phyloP scores from a whole-genome alignment of 2,329 filamentous ascomycete genomes.

The Polychaeton citri region DNA sequence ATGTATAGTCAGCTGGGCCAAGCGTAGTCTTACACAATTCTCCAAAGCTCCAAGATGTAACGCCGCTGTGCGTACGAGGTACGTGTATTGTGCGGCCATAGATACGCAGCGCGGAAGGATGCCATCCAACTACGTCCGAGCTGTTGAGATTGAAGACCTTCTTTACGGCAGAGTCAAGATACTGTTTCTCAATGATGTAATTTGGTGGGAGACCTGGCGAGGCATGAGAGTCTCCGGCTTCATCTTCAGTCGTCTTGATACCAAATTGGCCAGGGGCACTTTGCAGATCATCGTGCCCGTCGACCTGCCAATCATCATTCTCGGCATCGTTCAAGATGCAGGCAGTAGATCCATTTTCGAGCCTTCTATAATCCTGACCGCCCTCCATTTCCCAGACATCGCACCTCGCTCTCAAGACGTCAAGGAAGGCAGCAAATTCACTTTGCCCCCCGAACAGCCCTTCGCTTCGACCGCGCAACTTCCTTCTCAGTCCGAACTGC shows the following conservation, averaged over 20 bases:
- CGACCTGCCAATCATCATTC: constrained; percentile 10
- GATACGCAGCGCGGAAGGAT: constrained; percentile 32
- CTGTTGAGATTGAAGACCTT: constrained; percentile 1
- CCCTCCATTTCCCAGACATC: constrained; percentile 79
- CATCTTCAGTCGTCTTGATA: constrained; percentile 4
- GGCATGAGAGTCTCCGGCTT: not conserved
- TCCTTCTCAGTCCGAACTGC: constrained; percentile 22
- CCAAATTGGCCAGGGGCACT: constrained; percentile 9
- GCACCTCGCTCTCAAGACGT: constrained; percentile 63
- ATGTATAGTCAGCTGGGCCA: constrained; percentile 72
- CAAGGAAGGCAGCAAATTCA: constrained; percentile 64
- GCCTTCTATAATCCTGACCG: constrained; percentile 53
- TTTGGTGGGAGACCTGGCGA: constrained; percentile 6
- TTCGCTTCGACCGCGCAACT: constrained; percentile 23
- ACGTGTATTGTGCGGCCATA: constrained; percentile 54
- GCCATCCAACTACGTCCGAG: constrained; percentile 27
- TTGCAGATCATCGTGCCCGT: constrained; percentile 14
- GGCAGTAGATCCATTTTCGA: constrained; percentile 30
- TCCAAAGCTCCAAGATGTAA: constrained; percentile 53
- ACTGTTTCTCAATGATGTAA: constrained; percentile 5
- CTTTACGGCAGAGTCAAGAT: constrained; percentile 7
- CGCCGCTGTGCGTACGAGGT: constrained; percentile 43
- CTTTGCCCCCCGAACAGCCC: constrained; percentile 48
- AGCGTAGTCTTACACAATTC: constrained; percentile 52
- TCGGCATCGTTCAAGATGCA: constrained; percentile 4